These are phyloP conservation scores for Camellia sinensis DNA, from an alignment of 148 eudicot genomes.

Conservation along the genomic window DNA sequence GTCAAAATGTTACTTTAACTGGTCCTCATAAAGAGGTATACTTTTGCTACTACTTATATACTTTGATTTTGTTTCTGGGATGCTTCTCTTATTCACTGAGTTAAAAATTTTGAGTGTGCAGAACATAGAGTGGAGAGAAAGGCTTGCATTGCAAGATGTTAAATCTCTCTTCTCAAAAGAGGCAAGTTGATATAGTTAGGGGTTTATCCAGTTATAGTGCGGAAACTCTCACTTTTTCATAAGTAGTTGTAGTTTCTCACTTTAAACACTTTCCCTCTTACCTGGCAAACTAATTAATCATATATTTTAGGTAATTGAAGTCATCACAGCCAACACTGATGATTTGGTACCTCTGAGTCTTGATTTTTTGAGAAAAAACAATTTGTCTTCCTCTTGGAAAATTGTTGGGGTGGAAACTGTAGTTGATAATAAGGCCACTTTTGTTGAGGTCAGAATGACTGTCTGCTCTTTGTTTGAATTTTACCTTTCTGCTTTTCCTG, in stretches of 20 bases:
- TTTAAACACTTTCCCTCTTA: not conserved
- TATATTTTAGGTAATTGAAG: constrained; percentile 66
- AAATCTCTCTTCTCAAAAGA: constrained; percentile 71
- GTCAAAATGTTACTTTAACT: constrained; percentile 26
- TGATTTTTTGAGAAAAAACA: constrained; percentile 58
- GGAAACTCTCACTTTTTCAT: not conserved
- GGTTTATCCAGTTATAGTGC: not conserved
- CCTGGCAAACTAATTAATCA: constrained; percentile 12
- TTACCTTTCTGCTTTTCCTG: not conserved
- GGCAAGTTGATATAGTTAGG: constrained; percentile 37
- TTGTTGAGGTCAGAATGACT: constrained; percentile 37
- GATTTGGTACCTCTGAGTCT: constrained; percentile 82
- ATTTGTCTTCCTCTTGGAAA: constrained; percentile 79
- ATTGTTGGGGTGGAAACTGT: constrained; percentile 41
- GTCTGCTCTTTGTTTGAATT: not conserved
- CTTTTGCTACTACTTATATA: not conserved
- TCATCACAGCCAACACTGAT: constrained; percentile 56
- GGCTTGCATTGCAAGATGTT: constrained; percentile 65
- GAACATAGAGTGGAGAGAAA: constrained; percentile 77
- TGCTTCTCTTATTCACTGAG: constrained; percentile 12
- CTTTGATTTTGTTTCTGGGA: not conserved
- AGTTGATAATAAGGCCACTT: constrained; percentile 23
- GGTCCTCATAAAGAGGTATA: constrained; percentile 53
- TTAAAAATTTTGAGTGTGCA: constrained; percentile 27
- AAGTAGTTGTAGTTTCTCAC: not conserved